phyloP scores from a whole-genome alignment of 768 basidiomycete species.

The Mycena alexandri region DNA sequence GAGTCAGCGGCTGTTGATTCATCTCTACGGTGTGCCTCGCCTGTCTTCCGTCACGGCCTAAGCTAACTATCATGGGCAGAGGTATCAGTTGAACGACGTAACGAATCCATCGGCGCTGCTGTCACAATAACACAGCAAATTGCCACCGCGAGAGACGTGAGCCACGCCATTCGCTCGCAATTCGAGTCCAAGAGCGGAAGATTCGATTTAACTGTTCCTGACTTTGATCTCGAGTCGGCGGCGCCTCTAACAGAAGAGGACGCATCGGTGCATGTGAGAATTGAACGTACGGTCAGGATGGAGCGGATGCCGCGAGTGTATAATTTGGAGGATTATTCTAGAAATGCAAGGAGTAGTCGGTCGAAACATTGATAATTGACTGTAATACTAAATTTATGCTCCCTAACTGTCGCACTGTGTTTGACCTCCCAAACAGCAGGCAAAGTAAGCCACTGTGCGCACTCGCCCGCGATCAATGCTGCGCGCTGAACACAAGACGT shows the following conservation, averaged over 20 bases:
- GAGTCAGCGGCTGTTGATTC: constrained; percentile 69
- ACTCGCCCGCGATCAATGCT: not conserved
- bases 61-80: constrained; percentile 40
- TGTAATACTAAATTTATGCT: constrained; percentile 1
- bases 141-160: constrained; percentile 50
- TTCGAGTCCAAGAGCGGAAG: constrained; percentile 49
- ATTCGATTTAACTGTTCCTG: too few relatives aligned
- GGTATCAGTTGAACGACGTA: constrained; percentile 50
- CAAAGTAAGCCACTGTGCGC: constrained; percentile 2
- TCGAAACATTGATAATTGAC: constrained; percentile 1
- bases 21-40: constrained; percentile 59
- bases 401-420: not conserved
- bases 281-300: constrained; percentile 55
- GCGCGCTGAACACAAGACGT: not conserved
- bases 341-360: constrained; percentile 32
- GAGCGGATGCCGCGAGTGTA: constrained; percentile 49
- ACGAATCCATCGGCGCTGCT: constrained; percentile 49
- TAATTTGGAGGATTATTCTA: constrained; percentile 54
- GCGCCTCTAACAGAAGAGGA: constrained; percentile 41
- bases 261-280: constrained; percentile 52
- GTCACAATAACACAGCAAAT: constrained; percentile 54
- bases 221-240: constrained; percentile 44
- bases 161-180: constrained; percentile 51
- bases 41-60: constrained; percentile 12
- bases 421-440: not conserved